Evolutionary conservation across 805 yeast genomes (phyloP).

Genomic region (Pichia exigua): DNA sequence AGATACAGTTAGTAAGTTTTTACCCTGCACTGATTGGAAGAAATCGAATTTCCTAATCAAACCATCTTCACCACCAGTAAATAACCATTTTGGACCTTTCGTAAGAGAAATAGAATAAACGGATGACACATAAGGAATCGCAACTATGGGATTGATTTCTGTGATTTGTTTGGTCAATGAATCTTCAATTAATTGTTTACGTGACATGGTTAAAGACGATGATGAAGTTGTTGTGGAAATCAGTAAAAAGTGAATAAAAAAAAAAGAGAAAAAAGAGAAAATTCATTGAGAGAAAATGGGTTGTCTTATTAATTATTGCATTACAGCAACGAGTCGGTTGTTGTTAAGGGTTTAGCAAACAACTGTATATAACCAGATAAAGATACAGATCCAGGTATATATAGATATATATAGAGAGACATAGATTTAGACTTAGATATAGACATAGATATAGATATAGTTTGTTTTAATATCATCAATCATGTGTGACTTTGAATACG

Average conservation of each 20-base stretch:
- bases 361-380: too few relatives aligned
- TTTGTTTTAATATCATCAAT: not conserved
- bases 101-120: slow-evolving; percentile 74
- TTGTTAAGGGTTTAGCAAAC: too few relatives aligned
- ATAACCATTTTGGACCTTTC: slow-evolving; percentile 75
- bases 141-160: slow-evolving; percentile 78
- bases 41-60: slow-evolving; percentile 86
- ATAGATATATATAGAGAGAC: too few relatives aligned
- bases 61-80: slow-evolving; percentile 96
- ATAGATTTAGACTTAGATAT: too few relatives aligned
- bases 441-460: too few relatives aligned
- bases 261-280: not conserved
- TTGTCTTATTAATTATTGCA: too few relatives aligned
- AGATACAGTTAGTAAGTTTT: slow-evolving; percentile 78
- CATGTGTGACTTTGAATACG: slow-evolving; percentile 2
- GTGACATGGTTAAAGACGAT: not conserved
- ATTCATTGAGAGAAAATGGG: too few relatives aligned
- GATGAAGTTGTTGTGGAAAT: too few relatives aligned
- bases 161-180: slow-evolving; percentile 38
- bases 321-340: too few relatives aligned
- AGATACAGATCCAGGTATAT: too few relatives aligned
- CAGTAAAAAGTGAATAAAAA: too few relatives aligned
- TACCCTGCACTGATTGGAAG: slow-evolving; percentile 77
- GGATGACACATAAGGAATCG: slow-evolving; percentile 73
- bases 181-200: slow-evolving; percentile 28